Base-by-base conservation (phyloP, 2,329 filamentous ascomycete genomes). In the Beauveria australis region DNA sequence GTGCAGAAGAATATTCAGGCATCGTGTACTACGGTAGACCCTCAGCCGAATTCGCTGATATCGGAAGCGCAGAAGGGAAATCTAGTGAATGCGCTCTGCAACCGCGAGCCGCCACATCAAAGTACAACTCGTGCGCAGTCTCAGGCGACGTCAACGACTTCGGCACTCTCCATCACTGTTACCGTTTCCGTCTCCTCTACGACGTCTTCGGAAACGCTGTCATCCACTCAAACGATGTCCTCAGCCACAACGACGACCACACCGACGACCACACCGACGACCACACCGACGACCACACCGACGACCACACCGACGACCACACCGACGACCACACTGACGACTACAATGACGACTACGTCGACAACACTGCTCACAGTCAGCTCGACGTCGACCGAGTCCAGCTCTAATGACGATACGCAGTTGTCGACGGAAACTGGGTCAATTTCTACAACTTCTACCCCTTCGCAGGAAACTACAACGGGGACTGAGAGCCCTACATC, bases 11-110 rank as follows among this genome's bases (percentile, higher is more conserved):
- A 64, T 28, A 70, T 76, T 19, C 67, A 69, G 52, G 53, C 65
- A 12, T 65, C 66, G 0, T 75, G 73, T 52, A 46, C 56, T 5
- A 62, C 60, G 14, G 67, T 72, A 9, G 59, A 64, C 10, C 63
- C 66, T 1, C 62, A 68, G 19, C 53, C 64, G 0, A 65, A 69
- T 18, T 73, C 76, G 2, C 63, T 79, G 14, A 63, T 79, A 16
- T 70, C 69, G 5, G 71, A 73, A 43, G 74, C 72, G 1, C 66
- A 76, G 58, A 61, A 65, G 22, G 76, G 74, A 3, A 69, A 72
- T 40, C 67, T 79, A 7, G 68, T 74, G n/a, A 64, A 66, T 7
- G 63, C 73, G 2, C 65, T 78, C 5, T 79, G 77, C 33, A 51
- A 51, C 12, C 9, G 19, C 8, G 19, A 30, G 18, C 30, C 30